Evolutionary conservation across 345 rosid genomes (phyloP).

Genomic region (Streptanthus diversifolius): DNA sequence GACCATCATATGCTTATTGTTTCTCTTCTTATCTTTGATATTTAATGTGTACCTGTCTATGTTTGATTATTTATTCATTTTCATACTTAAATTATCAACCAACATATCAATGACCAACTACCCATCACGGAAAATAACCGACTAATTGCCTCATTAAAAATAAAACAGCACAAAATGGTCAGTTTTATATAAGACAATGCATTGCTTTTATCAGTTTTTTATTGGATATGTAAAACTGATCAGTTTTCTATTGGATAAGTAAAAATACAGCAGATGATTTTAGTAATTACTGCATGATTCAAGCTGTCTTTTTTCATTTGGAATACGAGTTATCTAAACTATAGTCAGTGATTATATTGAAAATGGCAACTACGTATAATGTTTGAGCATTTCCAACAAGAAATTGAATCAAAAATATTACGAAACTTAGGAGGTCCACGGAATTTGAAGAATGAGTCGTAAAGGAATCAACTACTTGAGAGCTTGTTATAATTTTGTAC

Average conservation of each 20-base stretch:
- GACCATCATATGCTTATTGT: constrained; percentile 21
- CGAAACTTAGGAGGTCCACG: not conserved
- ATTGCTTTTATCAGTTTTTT: not conserved
- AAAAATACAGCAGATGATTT: not conserved
- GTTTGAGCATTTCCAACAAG: constrained; percentile 9
- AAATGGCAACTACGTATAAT: not conserved
- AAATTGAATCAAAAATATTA: not conserved
- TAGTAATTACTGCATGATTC: not conserved
- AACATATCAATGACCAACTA: not conserved
- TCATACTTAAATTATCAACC: not conserved
- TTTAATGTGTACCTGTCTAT: not conserved
- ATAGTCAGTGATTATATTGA: not conserved
- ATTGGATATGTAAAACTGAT: too few relatives aligned
- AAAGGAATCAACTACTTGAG: constrained; percentile 12
- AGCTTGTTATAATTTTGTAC: constrained; percentile 8
- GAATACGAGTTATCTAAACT: not conserved
- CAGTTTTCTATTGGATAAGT: not conserved
- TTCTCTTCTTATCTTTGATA: not conserved
- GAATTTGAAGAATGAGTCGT: constrained; percentile 2
- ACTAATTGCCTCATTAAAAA: not conserved
- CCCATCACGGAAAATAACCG: constrained; percentile 2
- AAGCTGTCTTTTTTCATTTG: not conserved
- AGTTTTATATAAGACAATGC: not conserved
- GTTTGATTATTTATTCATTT: not conserved
- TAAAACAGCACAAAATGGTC: not conserved